Conservation (phyloP, 2,329 filamentous ascomycete genomes). For the Neurospora crassa region DNA sequence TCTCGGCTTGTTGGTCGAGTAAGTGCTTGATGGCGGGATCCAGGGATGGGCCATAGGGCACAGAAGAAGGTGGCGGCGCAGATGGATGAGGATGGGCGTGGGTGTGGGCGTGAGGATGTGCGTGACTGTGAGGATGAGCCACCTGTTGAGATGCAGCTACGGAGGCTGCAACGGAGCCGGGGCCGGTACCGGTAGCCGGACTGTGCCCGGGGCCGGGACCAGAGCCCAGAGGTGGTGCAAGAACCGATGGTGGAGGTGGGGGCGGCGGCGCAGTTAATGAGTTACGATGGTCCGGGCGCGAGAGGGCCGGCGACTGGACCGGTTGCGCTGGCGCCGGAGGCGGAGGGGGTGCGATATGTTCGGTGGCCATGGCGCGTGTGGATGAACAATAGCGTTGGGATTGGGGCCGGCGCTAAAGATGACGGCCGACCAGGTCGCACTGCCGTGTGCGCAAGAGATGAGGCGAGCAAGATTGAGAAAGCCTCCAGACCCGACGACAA, state of each 20-base stretch:
- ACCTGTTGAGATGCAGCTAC: conserved; percentile 3
- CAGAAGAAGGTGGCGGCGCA: conserved; percentile 17
- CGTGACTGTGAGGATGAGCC: conserved; percentile 1
- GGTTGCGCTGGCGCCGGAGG: conserved; percentile 6
- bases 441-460: conserved; percentile 1
- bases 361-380: conserved; percentile 15
- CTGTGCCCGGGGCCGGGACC: neutral
- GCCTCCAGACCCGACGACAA: neutral
- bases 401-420: neutral
- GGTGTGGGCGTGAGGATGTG: neutral
- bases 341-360: conserved; percentile 15
- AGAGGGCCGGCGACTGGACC: conserved; percentile 5
- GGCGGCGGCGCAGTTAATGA: conserved; percentile 11
- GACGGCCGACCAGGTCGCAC: neutral
- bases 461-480: neutral
- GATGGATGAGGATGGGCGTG: conserved; percentile 8
- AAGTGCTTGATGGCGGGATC: conserved; percentile 35
- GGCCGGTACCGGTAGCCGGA: conserved; percentile 3
- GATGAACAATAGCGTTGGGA: neutral
- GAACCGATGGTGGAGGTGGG: conserved; percentile 9
- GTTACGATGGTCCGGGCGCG: conserved; percentile 13
- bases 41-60: conserved; percentile 28
- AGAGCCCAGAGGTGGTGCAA: conserved; percentile 5
- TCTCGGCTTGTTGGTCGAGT: conserved; percentile 43
- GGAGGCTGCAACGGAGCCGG: conserved; percentile 5